Evolutionary conservation across 768 basidiomycete genomes (phyloP).

Genomic region (Suillus bovinus): DNA sequence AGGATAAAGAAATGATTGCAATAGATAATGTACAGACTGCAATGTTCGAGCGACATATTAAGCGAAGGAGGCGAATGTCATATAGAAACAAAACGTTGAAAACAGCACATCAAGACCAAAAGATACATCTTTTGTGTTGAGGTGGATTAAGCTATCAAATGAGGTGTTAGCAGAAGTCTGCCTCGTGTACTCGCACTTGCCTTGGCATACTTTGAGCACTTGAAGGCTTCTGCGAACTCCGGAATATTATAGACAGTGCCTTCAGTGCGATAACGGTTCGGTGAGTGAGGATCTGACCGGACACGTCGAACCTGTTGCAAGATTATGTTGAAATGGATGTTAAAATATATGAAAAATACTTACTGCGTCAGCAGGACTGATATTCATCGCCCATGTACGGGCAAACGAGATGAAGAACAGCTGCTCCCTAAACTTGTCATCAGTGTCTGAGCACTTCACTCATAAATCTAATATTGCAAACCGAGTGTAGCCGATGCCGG

Average conservation of each 20-base stretch:
- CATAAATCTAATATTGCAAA: constrained; percentile 24
- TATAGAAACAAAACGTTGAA: not conserved
- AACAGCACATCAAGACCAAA: constrained; percentile 58
- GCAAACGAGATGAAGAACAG: constrained; percentile 93
- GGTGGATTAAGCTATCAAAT: constrained; percentile 76
- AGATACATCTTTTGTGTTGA: constrained; percentile 69
- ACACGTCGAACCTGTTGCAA: constrained; percentile 64
- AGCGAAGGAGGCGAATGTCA: constrained; percentile 13
- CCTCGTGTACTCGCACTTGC: constrained; percentile 39
- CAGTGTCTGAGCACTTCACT: not conserved
- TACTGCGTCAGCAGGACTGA: constrained; percentile 77
- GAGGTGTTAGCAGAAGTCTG: constrained; percentile 3
- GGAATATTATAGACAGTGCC: constrained; percentile 87
- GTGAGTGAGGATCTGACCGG: constrained; percentile 88
- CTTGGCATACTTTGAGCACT: constrained; percentile 74
- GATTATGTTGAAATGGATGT: not conserved
- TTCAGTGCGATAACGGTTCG: constrained; percentile 74
- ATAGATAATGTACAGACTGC: constrained; percentile 13
- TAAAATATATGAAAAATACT: constrained; percentile 25
- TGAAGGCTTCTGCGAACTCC: constrained; percentile 87
- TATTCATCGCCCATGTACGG: constrained; percentile 82
- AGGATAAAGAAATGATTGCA: constrained; percentile 1
- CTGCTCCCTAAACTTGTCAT: constrained; percentile 64
- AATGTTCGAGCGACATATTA: not conserved
- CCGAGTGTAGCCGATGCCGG: constrained; percentile 79